Evolutionary conservation across 257 asterid genomes (phyloP).

Genomic region (Knoxia roxburghii): DNA sequence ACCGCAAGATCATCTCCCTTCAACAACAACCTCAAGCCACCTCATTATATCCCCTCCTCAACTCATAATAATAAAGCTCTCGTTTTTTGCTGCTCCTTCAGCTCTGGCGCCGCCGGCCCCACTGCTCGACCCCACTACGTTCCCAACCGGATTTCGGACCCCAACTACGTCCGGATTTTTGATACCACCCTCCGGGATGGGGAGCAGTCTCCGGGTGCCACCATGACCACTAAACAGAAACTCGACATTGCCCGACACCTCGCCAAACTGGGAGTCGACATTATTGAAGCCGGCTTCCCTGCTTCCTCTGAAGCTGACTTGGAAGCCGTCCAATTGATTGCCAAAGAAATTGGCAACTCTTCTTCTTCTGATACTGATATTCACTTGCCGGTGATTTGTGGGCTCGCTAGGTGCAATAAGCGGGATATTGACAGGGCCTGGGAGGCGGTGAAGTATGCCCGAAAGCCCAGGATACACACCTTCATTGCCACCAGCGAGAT

Average conservation of each 20-base stretch:
- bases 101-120: slow-evolving; percentile 24
- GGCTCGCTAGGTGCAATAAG: slow-evolving; percentile 88
- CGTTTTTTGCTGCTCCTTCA: slow-evolving; percentile 48
- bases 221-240: slow-evolving; percentile 91
- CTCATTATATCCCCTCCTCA: no score
- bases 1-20: not conserved
- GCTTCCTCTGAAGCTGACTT: slow-evolving; percentile 91
- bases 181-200: slow-evolving; percentile 99
- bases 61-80: slow-evolving; percentile 13
- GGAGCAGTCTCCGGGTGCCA: slow-evolving; percentile 98
- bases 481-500: slow-evolving; percentile 96
- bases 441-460: slow-evolving; percentile 89
- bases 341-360: slow-evolving; percentile 61
- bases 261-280: slow-evolving; percentile 85
- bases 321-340: slow-evolving; percentile 75
- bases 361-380: slow-evolving; percentile 22
- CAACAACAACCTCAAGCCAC: not conserved
- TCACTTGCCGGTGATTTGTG: slow-evolving; percentile 87
- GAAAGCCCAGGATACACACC: slow-evolving; percentile 86
- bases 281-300: slow-evolving; percentile 94
- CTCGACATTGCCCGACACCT: slow-evolving; percentile 80
- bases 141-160: slow-evolving; percentile 74
- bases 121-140: slow-evolving; percentile 56
- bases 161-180: slow-evolving; percentile 79
- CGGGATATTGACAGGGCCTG: slow-evolving; percentile 83